These are phyloP conservation scores for Trichoderma koningii DNA, from an alignment of 2,329 filamentous ascomycete species.

Conservation along the genomic window DNA sequence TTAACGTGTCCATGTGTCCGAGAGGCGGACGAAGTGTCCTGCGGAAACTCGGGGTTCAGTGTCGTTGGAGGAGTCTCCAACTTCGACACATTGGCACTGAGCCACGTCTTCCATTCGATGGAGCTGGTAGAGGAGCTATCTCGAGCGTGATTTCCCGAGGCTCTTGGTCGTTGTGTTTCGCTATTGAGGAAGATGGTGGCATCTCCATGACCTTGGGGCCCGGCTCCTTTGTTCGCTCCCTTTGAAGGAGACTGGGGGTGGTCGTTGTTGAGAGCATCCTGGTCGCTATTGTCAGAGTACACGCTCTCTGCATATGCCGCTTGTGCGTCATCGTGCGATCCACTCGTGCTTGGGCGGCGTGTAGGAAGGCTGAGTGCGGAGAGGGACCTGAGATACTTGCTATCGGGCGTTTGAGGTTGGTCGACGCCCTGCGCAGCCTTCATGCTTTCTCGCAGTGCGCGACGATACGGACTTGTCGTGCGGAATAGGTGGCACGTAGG, in stretches of 20 bases:
- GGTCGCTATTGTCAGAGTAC: constrained; percentile 46
- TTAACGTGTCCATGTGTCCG: constrained; percentile 46
- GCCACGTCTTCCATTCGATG: constrained; percentile 57
- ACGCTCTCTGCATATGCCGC: constrained; percentile 51
- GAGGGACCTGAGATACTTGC: constrained; percentile 45
- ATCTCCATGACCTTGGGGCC: constrained; percentile 22
- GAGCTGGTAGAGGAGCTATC: constrained; percentile 49
- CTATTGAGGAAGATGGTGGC: constrained; percentile 23
- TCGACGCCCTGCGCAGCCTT: constrained; percentile 39
- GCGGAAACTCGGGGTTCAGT: constrained; percentile 20
- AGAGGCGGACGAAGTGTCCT: constrained; percentile 19
- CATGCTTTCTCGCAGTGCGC: constrained; percentile 52
- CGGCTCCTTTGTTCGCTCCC: not conserved
- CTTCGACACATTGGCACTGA: constrained; percentile 54
- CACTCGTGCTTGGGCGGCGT: constrained; percentile 44
- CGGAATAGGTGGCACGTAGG: constrained; percentile 55
- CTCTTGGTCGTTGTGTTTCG: constrained; percentile 31
- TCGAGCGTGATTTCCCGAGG: constrained; percentile 36
- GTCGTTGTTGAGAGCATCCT: constrained; percentile 25
- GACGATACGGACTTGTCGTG: constrained; percentile 58
- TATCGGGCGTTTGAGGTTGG: constrained; percentile 35
- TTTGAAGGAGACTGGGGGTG: not conserved
- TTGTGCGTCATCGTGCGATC: constrained; percentile 44
- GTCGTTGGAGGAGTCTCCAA: constrained; percentile 40
- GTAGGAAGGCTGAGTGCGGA: constrained; percentile 45